These are phyloP conservation scores for Phytophthora nicotianae DNA, from an alignment of 352 stramenopile genomes.

Conservation along the genomic window DNA sequence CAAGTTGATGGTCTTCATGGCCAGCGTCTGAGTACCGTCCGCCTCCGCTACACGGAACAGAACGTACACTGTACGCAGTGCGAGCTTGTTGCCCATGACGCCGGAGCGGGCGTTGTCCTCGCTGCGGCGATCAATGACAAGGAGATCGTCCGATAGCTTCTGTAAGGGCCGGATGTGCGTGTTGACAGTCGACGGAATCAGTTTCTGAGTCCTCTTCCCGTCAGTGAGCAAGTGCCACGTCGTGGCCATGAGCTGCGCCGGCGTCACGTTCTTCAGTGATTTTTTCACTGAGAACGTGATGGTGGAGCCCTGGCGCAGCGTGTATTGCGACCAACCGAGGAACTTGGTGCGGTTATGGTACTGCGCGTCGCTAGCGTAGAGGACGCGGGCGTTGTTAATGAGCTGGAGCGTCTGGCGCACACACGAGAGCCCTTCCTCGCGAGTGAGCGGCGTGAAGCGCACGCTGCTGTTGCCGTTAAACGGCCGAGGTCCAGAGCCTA, in stretches of 20 bases:
- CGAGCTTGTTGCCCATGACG: conserved; percentile 27
- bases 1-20: conserved; percentile 70
- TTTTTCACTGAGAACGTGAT: conserved; percentile 65
- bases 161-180: conserved; percentile 52
- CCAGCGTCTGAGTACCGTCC: conserved; percentile 39
- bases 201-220: conserved; percentile 27
- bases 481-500: conserved; percentile 20
- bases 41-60: conserved; percentile 37
- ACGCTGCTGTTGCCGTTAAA: conserved; percentile 28
- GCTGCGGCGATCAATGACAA: conserved; percentile 59
- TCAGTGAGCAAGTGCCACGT: conserved; percentile 56
- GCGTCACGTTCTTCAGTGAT: conserved; percentile 32
- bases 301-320: conserved; percentile 37
- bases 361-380: conserved; percentile 37
- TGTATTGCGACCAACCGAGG: conserved; percentile 61
- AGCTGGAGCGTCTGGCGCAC: conserved; percentile 38
- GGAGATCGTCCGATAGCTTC: conserved; percentile 43
- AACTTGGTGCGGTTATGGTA: conserved; percentile 40
- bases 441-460: conserved; percentile 44
- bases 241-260: conserved; percentile 29
- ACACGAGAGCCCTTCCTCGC: conserved; percentile 36
- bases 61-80: conserved; percentile 60
- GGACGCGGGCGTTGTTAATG: conserved; percentile 38
- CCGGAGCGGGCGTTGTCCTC: conserved; percentile 32
- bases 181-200: conserved; percentile 46